A percentile compares a stretch with the other conserved stretches of the same genome.
These are phyloP conservation scores for Gastrolobium villosum DNA, from an alignment of 306 rosid genomes.

Conservation along the genomic window DNA sequence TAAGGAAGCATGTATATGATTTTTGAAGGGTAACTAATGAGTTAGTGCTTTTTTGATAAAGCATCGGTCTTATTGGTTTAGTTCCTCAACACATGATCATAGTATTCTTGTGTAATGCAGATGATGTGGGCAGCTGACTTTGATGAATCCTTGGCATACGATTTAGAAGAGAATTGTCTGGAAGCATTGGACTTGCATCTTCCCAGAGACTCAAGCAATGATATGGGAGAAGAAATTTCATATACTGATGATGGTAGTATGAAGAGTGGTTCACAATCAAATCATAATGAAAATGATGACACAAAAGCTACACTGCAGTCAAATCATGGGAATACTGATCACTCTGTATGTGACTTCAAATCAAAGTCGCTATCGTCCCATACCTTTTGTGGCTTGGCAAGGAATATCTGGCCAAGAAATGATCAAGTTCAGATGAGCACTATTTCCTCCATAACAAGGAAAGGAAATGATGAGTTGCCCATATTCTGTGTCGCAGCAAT, in stretches of 20 bases:
- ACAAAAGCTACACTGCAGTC: conserved; percentile 54
- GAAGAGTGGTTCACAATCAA: conserved; percentile 59
- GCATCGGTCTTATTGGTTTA: conserved; percentile 19
- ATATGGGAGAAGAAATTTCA: conserved; percentile 55
- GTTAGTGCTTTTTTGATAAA: conserved; percentile 5
- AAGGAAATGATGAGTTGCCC: conserved; percentile 76
- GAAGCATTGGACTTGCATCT: conserved; percentile 75
- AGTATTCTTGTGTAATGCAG: conserved; percentile 58
- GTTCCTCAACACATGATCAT: conserved; percentile 35
- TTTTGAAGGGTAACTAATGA: conserved; percentile 24
- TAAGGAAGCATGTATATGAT: conserved; percentile 11
- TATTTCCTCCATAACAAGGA: conserved; percentile 65
- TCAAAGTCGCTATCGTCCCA: conserved; percentile 62
- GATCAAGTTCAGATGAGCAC: conserved; percentile 58
- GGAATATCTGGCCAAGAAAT: conserved; percentile 76
- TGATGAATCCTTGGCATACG: conserved; percentile 72
- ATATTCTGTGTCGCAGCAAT: conserved; percentile 91
- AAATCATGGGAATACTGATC: conserved; percentile 57
- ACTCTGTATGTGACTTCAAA: conserved; percentile 55
- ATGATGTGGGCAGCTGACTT: conserved; percentile 99
- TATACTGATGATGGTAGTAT: conserved; percentile 54
- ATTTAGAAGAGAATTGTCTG: conserved; percentile 73
- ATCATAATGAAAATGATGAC: conserved; percentile 53
- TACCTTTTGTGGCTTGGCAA: conserved; percentile 82
- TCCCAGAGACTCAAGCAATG: conserved; percentile 64